Evolutionary conservation across 371 early-diverging fungal genomes (phyloP).

Genomic region (Syncephalis plumigaleata): DNA sequence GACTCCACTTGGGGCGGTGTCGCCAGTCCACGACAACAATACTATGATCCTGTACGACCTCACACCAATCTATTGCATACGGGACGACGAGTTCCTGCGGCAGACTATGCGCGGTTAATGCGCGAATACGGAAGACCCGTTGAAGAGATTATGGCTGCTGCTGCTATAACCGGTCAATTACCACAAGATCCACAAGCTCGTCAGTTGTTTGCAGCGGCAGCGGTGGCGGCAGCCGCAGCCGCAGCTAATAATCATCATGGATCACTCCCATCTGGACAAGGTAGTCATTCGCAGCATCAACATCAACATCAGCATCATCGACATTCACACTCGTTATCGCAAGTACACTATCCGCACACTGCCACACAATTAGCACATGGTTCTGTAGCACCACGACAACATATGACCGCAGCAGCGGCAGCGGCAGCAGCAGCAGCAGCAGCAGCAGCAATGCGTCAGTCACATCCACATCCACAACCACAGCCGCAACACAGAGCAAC

Average conservation of each 20-base stretch:
- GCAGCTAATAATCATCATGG: conserved; percentile 13
- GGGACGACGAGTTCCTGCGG: neutral
- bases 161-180: no score
- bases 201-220: conserved; percentile 9
- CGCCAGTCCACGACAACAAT: no score
- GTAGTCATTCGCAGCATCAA: conserved; percentile 5
- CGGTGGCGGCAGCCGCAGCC: conserved; percentile 17
- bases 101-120: no score
- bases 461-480: conserved; percentile 10
- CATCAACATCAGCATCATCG: conserved; percentile 17
- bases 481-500: no score
- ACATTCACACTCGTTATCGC: conserved; percentile 7
- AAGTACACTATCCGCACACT: conserved; percentile 10
- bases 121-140: no score
- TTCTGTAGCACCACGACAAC: no score
- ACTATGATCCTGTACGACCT: neutral
- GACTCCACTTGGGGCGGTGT: no score
- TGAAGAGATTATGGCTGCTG: no score
- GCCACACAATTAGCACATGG: conserved; percentile 15
- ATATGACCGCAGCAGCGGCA: no score
- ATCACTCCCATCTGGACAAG: conserved; percentile 7
- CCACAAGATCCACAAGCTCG: neutral
- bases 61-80: conserved; percentile 9
- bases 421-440: no score
- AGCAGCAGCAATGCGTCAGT: conserved; percentile 12